phyloP scores from a whole-genome alignment of 768 basidiomycete genomes.

The Lactifluus pinguis region DNA sequence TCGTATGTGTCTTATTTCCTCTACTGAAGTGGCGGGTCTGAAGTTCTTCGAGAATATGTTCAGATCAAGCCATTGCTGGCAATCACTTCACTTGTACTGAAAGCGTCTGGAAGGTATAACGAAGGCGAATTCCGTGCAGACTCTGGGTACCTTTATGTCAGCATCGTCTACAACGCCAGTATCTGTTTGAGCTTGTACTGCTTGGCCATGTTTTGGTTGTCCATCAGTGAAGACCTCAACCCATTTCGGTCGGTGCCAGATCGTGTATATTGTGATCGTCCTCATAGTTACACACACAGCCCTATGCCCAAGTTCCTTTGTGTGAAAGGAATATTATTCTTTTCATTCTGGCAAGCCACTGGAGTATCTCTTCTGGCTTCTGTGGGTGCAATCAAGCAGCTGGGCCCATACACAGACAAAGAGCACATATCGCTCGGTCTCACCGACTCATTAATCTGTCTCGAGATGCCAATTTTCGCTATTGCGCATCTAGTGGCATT shows the following conservation, averaged over 20 bases:
- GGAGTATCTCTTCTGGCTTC: slow-evolving; percentile 84
- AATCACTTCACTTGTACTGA: slow-evolving; percentile 73
- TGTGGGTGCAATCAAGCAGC: slow-evolving; percentile 57
- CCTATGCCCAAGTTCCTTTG: slow-evolving; percentile 97
- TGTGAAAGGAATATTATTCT: slow-evolving; percentile 97
- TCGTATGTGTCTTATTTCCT: slow-evolving; percentile 40
- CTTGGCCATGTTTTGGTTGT: slow-evolving; percentile 95
- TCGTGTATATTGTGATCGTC: neutral
- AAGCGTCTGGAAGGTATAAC: slow-evolving; percentile 77
- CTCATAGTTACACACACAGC: slow-evolving; percentile 30
- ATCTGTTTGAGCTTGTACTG: slow-evolving; percentile 81
- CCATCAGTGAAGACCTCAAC: slow-evolving; percentile 79
- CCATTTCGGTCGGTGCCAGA: slow-evolving; percentile 63
- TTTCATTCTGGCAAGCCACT: slow-evolving; percentile 96
- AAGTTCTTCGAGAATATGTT: slow-evolving; percentile 72
- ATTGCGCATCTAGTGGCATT: slow-evolving; percentile 94
- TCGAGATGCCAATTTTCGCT: slow-evolving; percentile 98
- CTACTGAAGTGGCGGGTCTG: neutral
- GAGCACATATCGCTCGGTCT: slow-evolving; percentile 88
- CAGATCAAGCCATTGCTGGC: slow-evolving; percentile 92
- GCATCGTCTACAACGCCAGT: slow-evolving; percentile 74
- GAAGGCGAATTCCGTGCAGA: slow-evolving; percentile 80
- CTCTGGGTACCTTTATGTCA: slow-evolving; percentile 89
- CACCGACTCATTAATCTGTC: slow-evolving; percentile 84
- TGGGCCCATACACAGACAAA: slow-evolving; percentile 81